These are phyloP conservation scores for Neospora caninum DNA, from an alignment of 169 alveolate species.

Conservation along the genomic window DNA sequence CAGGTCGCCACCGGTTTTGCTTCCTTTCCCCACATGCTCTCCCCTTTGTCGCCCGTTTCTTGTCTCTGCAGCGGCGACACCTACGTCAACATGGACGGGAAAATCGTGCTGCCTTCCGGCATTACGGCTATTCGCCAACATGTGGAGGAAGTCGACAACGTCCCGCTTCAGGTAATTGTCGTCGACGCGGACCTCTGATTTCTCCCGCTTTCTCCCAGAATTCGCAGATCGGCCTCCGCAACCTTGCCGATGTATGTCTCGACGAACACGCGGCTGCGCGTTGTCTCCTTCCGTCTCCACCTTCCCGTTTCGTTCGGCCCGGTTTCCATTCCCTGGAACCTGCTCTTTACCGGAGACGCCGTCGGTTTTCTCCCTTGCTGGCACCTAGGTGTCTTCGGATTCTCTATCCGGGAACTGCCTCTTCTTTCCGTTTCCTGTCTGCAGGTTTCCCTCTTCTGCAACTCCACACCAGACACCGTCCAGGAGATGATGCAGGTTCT, in stretches of 20 bases:
- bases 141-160: constrained; percentile 43
- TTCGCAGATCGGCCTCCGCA: not conserved
- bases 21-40: not conserved
- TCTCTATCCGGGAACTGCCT: not conserved
- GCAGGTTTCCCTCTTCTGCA: constrained; percentile 56
- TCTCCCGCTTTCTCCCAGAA: constrained; percentile 36
- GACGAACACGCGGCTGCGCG: not conserved
- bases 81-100: constrained; percentile 66
- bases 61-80: not conserved
- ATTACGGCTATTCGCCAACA: constrained; percentile 72
- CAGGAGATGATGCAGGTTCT: constrained; percentile 71
- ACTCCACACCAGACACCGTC: constrained; percentile 70
- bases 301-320: not conserved
- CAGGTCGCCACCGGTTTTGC: not conserved
- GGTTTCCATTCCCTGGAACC: not conserved
- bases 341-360: not conserved
- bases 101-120: constrained; percentile 76
- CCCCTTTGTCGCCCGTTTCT: not conserved
- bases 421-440: not conserved
- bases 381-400: not conserved
- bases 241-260: not conserved
- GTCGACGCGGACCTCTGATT: not conserved
- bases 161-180: not conserved
- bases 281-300: not conserved
- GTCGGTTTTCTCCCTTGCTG: not conserved